Percentiles rank a stretch among this genome's conserved stretches.
These are phyloP conservation scores for Talaromyces sp. DNA, from an alignment of 2,329 filamentous ascomycete species.

Conservation along the genomic window DNA sequence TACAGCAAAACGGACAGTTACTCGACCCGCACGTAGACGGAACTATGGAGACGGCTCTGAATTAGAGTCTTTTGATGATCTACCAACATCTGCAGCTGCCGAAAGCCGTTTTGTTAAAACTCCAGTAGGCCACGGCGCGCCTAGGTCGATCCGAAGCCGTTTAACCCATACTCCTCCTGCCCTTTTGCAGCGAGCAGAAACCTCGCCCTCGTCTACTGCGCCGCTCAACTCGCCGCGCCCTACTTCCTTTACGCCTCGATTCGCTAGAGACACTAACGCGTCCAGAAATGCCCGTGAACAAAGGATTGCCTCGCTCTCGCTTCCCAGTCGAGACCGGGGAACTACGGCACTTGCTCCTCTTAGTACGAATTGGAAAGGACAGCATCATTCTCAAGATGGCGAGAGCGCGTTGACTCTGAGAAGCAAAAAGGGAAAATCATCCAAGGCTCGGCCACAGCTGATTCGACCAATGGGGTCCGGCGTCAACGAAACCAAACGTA, in stretches of 20 bases:
- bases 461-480: constrained; percentile 76
- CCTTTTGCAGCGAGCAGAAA: constrained; percentile 24
- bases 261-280: constrained; percentile 62
- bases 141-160: constrained; percentile 55
- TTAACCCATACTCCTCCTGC: constrained; percentile 36
- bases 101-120: constrained; percentile 81
- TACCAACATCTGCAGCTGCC: constrained; percentile 76
- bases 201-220: constrained; percentile 45
- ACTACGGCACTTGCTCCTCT: constrained; percentile 45
- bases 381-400: constrained; percentile 46
- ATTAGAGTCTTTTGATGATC: constrained; percentile 87
- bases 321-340: constrained; percentile 33
- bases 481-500: constrained; percentile 74
- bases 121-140: constrained; percentile 63
- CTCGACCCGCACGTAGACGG: constrained; percentile 62
- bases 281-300: constrained; percentile 61
- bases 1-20: constrained; percentile 64
- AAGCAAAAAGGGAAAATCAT: constrained; percentile 36
- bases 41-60: constrained; percentile 91
- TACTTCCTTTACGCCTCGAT: constrained; percentile 52
- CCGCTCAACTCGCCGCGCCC: constrained; percentile 50
- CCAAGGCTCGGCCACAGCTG: constrained; percentile 63
- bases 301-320: constrained; percentile 44
- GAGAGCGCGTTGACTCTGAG: constrained; percentile 45
- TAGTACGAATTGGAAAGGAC: constrained; percentile 56